phyloP scores from a whole-genome alignment of 768 basidiomycete genomes.

The Panaeolus cyanescens region DNA sequence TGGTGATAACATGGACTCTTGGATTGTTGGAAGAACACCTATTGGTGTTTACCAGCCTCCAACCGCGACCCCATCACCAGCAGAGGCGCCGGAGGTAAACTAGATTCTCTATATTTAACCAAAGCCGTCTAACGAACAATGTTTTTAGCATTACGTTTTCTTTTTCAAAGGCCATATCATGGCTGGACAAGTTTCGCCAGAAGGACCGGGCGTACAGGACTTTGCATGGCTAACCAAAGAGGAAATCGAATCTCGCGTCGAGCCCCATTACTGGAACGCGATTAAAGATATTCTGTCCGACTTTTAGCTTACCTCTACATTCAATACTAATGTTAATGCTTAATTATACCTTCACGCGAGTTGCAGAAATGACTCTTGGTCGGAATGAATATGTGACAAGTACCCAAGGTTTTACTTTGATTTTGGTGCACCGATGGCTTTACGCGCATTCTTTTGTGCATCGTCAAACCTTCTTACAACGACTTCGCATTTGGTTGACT shows the following conservation, averaged over 20 bases:
- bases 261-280: constrained; percentile 70
- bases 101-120: not conserved
- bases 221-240: constrained; percentile 96
- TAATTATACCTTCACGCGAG: not conserved
- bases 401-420: constrained; percentile 19
- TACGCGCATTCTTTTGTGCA: constrained; percentile 67
- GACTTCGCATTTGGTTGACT: constrained; percentile 85
- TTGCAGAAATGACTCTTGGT: constrained; percentile 3
- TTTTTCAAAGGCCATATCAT: constrained; percentile 95
- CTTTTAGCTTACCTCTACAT: constrained; percentile 34
- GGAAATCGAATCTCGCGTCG: constrained; percentile 78
- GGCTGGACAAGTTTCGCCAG: constrained; percentile 77
- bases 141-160: constrained; percentile 68
- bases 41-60: constrained; percentile 74
- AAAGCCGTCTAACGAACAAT: not conserved
- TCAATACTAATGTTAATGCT: constrained; percentile 14
- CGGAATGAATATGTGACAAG: not conserved
- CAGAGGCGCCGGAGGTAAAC: constrained; percentile 39
- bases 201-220: constrained; percentile 56
- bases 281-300: constrained; percentile 85
- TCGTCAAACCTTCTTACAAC: constrained; percentile 91
- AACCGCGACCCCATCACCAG: constrained; percentile 25
- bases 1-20: constrained; percentile 86
- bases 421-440: constrained; percentile 54
- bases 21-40: constrained; percentile 91